Evolutionary conservation across 2,329 filamentous ascomycete genomes (phyloP).

Genomic region (Paecilomyces sp.): DNA sequence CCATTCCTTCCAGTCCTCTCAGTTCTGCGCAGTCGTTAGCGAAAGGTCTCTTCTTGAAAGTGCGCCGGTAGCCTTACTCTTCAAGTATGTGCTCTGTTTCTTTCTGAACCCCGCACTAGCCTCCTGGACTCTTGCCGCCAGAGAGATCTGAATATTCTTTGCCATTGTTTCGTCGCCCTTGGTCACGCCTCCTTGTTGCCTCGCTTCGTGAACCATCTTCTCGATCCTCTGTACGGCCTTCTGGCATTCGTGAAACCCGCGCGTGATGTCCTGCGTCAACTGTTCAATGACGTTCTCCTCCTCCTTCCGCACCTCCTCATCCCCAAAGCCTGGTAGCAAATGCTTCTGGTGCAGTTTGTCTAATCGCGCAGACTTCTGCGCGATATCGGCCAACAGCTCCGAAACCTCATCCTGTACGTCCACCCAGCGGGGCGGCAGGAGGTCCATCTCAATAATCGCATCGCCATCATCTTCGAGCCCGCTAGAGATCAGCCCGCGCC

Average conservation of each 20-base stretch:
- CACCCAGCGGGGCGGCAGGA: constrained; percentile 90
- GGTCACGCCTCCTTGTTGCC: constrained; percentile 61
- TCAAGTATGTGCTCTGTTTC: constrained; percentile 93
- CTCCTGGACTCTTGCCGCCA: constrained; percentile 83
- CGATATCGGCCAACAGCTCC: constrained; percentile 71
- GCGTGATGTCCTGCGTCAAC: constrained; percentile 84
- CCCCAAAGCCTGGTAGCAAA: constrained; percentile 91
- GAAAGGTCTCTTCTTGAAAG: constrained; percentile 4
- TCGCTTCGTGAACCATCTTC: constrained; percentile 74
- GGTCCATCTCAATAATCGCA: constrained; percentile 95
- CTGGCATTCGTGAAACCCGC: constrained; percentile 83
- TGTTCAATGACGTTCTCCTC: constrained; percentile 88
- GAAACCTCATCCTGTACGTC: constrained; percentile 92
- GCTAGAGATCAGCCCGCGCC: constrained; percentile 76
- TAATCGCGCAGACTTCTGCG: constrained; percentile 72
- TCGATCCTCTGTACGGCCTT: constrained; percentile 82
- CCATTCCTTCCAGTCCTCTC: constrained; percentile 61
- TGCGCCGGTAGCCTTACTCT: constrained; percentile 56
- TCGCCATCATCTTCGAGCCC: constrained; percentile 74
- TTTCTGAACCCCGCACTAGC: constrained; percentile 88
- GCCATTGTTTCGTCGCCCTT: constrained; percentile 92
- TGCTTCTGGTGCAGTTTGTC: constrained; percentile 96
- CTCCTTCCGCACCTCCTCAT: constrained; percentile 77
- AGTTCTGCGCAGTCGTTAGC: constrained; percentile 50
- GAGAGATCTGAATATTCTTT: constrained; percentile 85